phyloP scores from a whole-genome alignment of 2,329 filamentous ascomycete genomes.

The Exophiala oligosperma region DNA sequence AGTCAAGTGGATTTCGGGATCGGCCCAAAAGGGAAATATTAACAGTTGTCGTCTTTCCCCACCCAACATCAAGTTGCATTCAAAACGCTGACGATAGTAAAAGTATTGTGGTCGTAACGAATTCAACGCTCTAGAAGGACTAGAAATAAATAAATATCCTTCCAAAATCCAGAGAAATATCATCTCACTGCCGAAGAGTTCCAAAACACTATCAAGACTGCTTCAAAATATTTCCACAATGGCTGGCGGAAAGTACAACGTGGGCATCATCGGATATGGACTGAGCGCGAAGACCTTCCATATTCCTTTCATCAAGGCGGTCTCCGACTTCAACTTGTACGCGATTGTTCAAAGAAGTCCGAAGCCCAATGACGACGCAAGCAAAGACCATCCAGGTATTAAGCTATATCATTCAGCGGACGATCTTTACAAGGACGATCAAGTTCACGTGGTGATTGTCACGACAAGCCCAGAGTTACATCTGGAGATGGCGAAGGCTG shows the following conservation, averaged over 20 bases:
- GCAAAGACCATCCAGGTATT: conserved; percentile 64
- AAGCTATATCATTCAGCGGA: conserved; percentile 65
- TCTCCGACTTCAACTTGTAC: conserved; percentile 66
- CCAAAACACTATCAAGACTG: background rate
- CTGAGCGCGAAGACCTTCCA: conserved; percentile 77
- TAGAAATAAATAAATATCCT: too few relatives aligned
- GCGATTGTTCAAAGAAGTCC: conserved; percentile 75
- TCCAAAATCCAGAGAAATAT: too few relatives aligned
- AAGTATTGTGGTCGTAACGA: too few relatives aligned
- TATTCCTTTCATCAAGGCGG: conserved; percentile 71
- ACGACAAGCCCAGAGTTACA: conserved; percentile 72
- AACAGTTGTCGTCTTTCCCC: background rate
- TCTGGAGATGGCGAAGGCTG: conserved; percentile 63
- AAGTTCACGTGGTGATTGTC: conserved; percentile 69
- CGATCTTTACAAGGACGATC: conserved; percentile 64
- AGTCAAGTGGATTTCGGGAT: background rate
- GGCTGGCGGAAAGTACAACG: conserved; percentile 52
- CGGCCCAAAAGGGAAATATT: background rate
- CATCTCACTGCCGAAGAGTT: background rate
- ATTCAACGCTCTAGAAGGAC: too few relatives aligned
- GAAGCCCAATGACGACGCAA: conserved; percentile 63
- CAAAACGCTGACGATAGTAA: too few relatives aligned
- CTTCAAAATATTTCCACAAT: conserved; percentile 29
- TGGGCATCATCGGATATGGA: conserved; percentile 62
- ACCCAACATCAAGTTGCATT: background rate